Evolutionary conservation across 176 grass and related monocot species (phyloP).

Genomic region (Oryza meridionalis): DNA sequence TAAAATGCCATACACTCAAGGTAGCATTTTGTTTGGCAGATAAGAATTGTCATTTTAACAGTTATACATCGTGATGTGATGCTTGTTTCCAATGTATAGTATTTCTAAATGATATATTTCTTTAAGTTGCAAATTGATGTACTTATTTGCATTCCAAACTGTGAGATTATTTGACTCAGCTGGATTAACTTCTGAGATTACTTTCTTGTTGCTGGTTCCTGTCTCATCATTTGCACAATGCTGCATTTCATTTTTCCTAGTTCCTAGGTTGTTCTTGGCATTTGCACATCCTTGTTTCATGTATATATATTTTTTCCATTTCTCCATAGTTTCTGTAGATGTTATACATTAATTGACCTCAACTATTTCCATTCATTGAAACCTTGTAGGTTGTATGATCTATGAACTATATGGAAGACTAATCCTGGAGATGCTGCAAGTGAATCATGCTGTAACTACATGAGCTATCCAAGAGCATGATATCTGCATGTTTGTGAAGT

Average conservation of each 20-base stretch:
- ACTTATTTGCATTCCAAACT: slow-evolving; percentile 20
- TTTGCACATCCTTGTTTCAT: not conserved
- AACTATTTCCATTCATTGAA: not conserved
- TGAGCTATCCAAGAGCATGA: slow-evolving; percentile 15
- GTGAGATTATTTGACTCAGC: not conserved
- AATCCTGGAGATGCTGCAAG: slow-evolving; percentile 35
- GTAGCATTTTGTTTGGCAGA: not conserved
- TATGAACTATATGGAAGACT: slow-evolving; percentile 37
- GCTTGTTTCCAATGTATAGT: not conserved
- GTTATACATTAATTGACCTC: not conserved
- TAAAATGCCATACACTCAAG: not conserved
- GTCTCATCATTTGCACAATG: not conserved
- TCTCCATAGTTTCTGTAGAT: no score
- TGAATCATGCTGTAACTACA: slow-evolving; percentile 31
- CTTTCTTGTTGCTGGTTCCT: not conserved
- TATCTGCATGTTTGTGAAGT: slow-evolving; percentile 41
- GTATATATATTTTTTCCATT: not conserved
- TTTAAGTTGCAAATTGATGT: slow-evolving; percentile 4
- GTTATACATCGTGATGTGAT: not conserved
- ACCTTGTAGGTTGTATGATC: slow-evolving; percentile 36
- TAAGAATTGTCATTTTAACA: not conserved
- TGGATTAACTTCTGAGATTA: slow-evolving; percentile 13
- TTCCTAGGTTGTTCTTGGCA: not conserved
- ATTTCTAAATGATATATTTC: not conserved
- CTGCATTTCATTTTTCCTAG: not conserved